These are phyloP conservation scores for Botrytis porri DNA, from an alignment of 2,329 filamentous ascomycete species.

Conservation along the genomic window DNA sequence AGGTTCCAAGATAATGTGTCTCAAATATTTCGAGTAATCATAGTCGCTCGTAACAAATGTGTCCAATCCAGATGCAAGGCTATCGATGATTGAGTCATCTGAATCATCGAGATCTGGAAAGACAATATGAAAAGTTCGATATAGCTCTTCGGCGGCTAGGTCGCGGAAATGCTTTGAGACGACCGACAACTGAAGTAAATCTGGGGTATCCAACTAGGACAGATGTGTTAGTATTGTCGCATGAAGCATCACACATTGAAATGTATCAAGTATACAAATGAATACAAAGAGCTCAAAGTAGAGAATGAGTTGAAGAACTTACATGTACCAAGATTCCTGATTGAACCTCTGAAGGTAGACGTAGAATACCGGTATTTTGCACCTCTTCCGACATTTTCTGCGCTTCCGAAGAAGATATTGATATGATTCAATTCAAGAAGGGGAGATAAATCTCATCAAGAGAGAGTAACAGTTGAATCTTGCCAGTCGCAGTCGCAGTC, in stretches of 20 bases:
- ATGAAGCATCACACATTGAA: not conserved
- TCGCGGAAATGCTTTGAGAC: constrained; percentile 57
- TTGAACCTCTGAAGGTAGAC: constrained; percentile 4
- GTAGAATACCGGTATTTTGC: not conserved
- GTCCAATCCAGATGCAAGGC: constrained; percentile 56
- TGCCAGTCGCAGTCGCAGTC: not conserved
- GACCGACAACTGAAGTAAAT: constrained; percentile 56
- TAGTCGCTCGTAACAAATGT: constrained; percentile 63
- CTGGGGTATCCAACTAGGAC: constrained; percentile 48
- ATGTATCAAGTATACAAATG: not conserved
- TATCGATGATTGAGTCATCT: constrained; percentile 54
- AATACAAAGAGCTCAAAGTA: not conserved
- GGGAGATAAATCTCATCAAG: not conserved
- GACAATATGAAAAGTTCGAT: constrained; percentile 58
- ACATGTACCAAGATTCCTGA: not conserved
- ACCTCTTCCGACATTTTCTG: not conserved
- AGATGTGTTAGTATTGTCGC: not conserved
- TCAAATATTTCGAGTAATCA: constrained; percentile 58
- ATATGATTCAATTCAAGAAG: not conserved
- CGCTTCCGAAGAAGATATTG: not conserved
- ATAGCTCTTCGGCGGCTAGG: constrained; percentile 56
- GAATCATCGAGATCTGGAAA: constrained; percentile 59
- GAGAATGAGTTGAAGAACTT: not conserved
- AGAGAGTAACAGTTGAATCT: not conserved
- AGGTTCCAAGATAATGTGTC: constrained; percentile 55